Base-by-base conservation (phyloP, 106 monocot species). In the Vanilla planifolia region DNA sequence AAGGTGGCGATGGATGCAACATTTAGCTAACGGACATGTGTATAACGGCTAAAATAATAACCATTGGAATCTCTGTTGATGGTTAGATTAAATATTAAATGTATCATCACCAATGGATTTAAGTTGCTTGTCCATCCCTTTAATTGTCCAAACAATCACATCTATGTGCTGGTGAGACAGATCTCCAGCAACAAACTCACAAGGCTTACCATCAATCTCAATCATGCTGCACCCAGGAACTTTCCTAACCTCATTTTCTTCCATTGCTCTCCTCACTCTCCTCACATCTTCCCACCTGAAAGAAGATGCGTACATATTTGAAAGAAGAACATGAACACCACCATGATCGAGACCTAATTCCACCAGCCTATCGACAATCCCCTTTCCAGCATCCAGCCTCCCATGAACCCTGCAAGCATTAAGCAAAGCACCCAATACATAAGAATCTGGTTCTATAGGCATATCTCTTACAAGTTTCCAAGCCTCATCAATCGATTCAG, bases 161-260 rank as follows among this genome's bases (percentile, higher is more conserved):
- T 76, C 67, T 60, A 75, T 78, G 15, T 52, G 22, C 19, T 23
- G 14, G 43, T 81, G 75, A 32, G 87, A 80, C 21, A 59, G 16
- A 37, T 80, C 76, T 47, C 92, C 87, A 9, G 84, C 78, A 2
- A 81, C 73, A 66, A 92, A 92, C 69, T 92, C 92, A 37, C 66
- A 74, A 51, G 71, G 78, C 51, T 63, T 65, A 36, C 88, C 88
- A 66, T 74, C 79, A 40, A 92, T 73, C 73, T 88, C 92, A 13
- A 92, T 69, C 84, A 88, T 65, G 56, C 92, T 92, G 57, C 87
- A 87, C 19, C 92, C 92, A 8, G 92, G 92, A 14, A 88, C 60
- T 70, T 92, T 92, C 60, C 39, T 73, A 58, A 88, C 81, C 21
- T 77, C 60, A 62, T 71, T 84, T 36, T 39, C 65, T 60, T 88